Evolutionary conservation across 2,329 filamentous ascomycete genomes (phyloP).

Genomic region (Blastomyces parvus): DNA sequence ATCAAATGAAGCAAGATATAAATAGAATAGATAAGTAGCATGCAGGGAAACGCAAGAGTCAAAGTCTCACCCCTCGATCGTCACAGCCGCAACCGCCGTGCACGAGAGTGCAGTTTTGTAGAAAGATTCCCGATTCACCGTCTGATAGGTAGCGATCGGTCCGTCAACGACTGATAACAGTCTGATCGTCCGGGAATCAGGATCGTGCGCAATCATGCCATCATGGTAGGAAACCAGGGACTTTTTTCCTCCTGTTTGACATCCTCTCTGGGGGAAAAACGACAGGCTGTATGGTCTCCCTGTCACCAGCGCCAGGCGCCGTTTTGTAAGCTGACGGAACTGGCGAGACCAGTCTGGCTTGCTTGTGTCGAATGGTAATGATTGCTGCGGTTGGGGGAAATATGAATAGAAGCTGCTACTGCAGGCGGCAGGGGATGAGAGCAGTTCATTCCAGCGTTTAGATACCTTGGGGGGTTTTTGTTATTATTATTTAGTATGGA

Average conservation of each 20-base stretch:
- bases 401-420: conserved; percentile 16
- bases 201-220: not conserved
- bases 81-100: conserved; percentile 18
- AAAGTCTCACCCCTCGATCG: conserved; percentile 19
- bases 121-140: conserved; percentile 19
- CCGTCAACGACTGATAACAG: not conserved
- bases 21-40: too few species aligned
- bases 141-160: conserved; percentile 13
- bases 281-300: conserved; percentile 18
- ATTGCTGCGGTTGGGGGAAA: not conserved
- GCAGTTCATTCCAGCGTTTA: conserved; percentile 24
- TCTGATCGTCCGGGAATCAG: not conserved
- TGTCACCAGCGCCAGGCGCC: conserved; percentile 19
- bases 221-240: not conserved
- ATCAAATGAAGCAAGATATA: not conserved
- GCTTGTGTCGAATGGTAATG: not conserved
- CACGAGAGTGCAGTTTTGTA: conserved; percentile 18
- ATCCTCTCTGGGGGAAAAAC: too few species aligned
- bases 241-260: too few species aligned
- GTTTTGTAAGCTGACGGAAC: conserved; percentile 18
- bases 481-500: not conserved
- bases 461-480: conserved; percentile 27
- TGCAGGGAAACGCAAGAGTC: conserved; percentile 10
- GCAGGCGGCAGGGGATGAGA: conserved; percentile 22
- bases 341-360: conserved; percentile 6